These are phyloP conservation scores for Pseudogymnoascus sp. DNA, from an alignment of 2,329 filamentous ascomycete species.

Conservation along the genomic window DNA sequence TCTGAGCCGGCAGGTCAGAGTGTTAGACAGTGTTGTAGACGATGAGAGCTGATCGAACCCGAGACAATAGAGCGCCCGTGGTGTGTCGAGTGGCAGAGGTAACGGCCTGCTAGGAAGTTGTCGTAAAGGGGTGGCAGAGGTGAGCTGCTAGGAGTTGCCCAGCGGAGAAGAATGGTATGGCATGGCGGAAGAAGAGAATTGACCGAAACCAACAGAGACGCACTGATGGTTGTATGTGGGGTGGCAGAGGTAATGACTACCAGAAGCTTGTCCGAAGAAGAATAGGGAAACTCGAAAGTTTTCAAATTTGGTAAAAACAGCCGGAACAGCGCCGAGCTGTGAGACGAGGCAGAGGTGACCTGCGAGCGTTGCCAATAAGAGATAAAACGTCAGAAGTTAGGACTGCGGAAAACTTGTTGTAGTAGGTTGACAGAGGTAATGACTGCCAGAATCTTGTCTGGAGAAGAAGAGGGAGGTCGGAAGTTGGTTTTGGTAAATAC, in stretches of 20 bases:
- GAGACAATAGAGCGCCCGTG: not conserved
- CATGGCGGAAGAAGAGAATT: not conserved
- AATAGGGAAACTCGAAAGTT: not conserved
- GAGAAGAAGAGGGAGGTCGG: too few species aligned
- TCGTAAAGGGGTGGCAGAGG: not conserved
- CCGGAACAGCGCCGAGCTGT: not conserved
- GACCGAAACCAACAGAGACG: not conserved
- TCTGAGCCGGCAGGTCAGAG: not conserved
- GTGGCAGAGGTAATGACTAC: not conserved
- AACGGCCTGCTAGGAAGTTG: not conserved
- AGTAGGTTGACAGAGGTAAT: not conserved
- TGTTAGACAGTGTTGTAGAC: not conserved
- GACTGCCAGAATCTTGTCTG: not conserved
- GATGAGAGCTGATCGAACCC: not conserved
- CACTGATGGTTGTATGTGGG: not conserved
- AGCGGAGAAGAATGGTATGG: not conserved
- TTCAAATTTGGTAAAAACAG: not conserved
- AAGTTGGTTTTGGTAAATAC: too few species aligned
- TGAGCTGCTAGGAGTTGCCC: not conserved
- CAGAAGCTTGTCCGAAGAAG: not conserved
- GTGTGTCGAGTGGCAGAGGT: not conserved
- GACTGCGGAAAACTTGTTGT: not conserved
- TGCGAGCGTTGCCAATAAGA: not conserved
- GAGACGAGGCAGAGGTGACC: not conserved
- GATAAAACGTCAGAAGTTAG: not conserved